Base-by-base conservation (phyloP, 139 green algal genomes). In the Picochlorum sp. region DNA sequence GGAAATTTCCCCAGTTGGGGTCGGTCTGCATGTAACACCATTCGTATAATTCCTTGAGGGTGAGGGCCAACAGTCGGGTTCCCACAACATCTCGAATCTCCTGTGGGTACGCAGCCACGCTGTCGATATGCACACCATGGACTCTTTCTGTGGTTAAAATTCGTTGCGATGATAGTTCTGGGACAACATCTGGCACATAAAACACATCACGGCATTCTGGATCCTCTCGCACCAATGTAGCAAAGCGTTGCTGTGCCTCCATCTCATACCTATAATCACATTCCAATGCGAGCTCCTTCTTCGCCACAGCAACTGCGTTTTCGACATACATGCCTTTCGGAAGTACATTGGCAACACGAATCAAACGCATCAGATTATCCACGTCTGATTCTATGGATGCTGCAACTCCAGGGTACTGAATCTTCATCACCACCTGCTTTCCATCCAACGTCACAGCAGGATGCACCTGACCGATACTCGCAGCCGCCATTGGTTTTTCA, bases 21-120 rank as follows among this genome's bases (percentile, higher is more conserved):
- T 96, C 92, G 9, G 92, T 97, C 82, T 96, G 88, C 89, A 96
- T 96, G 78, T 92, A 97, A 24, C 78, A 77, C 85, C 92, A 96
- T 26, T 84, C 72, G 68, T 95, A 98, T 31, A 98, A 83, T 83
- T 97, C 91, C 50, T 63, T 66, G 31, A 98, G 82, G 7, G 91
- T 97, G 6, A 96, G 75, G 20, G 63, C 44, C 65, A 98, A 84
- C 71, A 98, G 81, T 51, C 76, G 67, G 4, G 68, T 75, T 59
- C 83, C 92, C n/a, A 97, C 80, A 2, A 57, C 18, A 60, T 95
- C 83, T 21, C 90, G 77, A 47, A 88, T 77, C 2, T 67, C 68
- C 72, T 94, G 85, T 75, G 92, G 74, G 0, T n/a, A n/a, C 44
- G 72, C 51, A 6, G 74, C 66, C 34, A 85, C 86, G 76, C 85